Conservation (phyloP, 129 eudicot genomes). For the Pulicaria dysenterica region DNA sequence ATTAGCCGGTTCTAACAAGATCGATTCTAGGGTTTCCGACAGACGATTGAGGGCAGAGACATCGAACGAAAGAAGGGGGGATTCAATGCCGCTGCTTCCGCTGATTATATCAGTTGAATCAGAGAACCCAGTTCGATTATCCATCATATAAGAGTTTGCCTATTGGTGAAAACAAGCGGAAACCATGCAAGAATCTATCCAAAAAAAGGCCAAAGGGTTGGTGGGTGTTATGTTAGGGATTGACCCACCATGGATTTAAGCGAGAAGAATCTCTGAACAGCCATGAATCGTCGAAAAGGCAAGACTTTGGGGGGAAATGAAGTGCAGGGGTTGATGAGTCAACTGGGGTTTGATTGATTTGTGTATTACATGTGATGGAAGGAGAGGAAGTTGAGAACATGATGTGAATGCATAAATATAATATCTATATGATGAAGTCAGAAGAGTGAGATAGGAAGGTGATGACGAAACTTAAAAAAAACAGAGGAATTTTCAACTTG, state of each 20-base stretch:
- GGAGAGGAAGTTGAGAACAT: neutral
- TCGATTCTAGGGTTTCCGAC: constrained; percentile 49
- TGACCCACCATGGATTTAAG: neutral
- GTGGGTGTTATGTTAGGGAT: constrained; percentile 18
- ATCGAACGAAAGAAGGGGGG: constrained; percentile 28
- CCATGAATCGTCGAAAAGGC: neutral
- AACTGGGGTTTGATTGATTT: constrained; percentile 29
- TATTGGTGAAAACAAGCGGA: constrained; percentile 10
- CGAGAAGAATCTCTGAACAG: neutral
- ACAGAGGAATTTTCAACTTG: neutral
- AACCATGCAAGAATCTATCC: constrained; percentile 18
- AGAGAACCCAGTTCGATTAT: constrained; percentile 46
- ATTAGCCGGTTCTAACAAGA: constrained; percentile 35
- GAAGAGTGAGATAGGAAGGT: constrained; percentile 31
- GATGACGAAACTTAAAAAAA: constrained; percentile 30
- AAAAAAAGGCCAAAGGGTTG: neutral
- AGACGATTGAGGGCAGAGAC: constrained; percentile 44
- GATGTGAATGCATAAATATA: constrained; percentile 5
- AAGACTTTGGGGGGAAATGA: constrained; percentile 6
- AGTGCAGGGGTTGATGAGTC: constrained; percentile 20
- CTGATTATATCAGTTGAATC: constrained; percentile 69
- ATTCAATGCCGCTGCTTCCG: constrained; percentile 54
- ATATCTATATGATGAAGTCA: constrained; percentile 24
- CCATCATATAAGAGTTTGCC: constrained; percentile 14
- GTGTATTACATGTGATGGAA: neutral